Conservation (phyloP, 2,329 filamentous ascomycete species). For the Trichoderma brevicompactum region DNA sequence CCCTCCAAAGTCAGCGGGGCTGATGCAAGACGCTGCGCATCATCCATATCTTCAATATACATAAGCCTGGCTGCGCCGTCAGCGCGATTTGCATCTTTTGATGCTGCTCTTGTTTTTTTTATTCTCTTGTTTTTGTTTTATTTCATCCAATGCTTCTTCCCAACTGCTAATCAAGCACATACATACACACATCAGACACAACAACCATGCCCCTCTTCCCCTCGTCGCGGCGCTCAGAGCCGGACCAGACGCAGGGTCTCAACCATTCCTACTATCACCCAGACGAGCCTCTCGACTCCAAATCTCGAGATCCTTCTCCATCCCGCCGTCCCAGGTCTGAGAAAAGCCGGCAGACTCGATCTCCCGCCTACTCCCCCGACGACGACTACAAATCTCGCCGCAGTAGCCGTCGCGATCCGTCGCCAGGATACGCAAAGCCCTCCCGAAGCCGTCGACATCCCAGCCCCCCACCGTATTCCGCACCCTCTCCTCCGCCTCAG, state of each 20-base stretch:
- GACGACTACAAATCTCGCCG: slow-evolving; percentile 19
- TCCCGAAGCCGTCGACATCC: neutral
- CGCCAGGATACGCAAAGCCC: neutral
- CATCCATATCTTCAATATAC: neutral
- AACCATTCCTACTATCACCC: slow-evolving; percentile 27
- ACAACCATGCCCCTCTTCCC: slow-evolving; percentile 3
- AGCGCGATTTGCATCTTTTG: too few species aligned
- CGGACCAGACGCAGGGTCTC: slow-evolving; percentile 14
- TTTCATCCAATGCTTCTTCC: neutral
- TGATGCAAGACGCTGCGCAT: neutral
- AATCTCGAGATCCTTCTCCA: neutral
- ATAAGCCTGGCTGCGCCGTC: too few species aligned
- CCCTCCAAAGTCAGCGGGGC: neutral
- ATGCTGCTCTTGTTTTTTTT: too few species aligned
- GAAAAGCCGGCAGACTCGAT: neutral
- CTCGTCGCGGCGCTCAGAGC: slow-evolving; percentile 11
- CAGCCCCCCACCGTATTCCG: slow-evolving; percentile 11
- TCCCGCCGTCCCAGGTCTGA: slow-evolving; percentile 13
- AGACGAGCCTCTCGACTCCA: neutral
- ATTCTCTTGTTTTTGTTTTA: neutral
- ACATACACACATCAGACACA: neutral
- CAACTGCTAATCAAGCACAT: neutral
- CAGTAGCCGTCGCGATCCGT: slow-evolving; percentile 25
- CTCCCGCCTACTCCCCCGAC: neutral
- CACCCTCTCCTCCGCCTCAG: slow-evolving; percentile 20